These are phyloP conservation scores for Ensete ventricosum DNA, from an alignment of 176 grass and related monocot species.

Conservation along the genomic window DNA sequence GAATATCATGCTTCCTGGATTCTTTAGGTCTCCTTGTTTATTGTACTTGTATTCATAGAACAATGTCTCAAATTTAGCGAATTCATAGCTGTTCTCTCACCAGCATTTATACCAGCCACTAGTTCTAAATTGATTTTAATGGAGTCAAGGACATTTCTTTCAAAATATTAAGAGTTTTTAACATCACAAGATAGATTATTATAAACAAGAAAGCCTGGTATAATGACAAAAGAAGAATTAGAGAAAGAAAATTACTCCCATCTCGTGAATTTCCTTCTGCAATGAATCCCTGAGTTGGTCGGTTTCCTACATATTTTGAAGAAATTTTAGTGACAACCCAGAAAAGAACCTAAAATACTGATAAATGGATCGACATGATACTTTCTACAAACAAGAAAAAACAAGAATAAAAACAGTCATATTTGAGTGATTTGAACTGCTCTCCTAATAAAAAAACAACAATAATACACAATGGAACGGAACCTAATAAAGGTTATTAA, in stretches of 20 bases:
- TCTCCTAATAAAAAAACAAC: not conserved
- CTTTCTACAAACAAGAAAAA: not conserved
- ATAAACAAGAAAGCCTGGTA: not conserved
- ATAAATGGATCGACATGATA: too few relatives aligned
- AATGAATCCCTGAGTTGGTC: conserved; percentile 61
- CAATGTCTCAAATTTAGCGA: too few relatives aligned
- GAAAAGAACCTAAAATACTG: too few relatives aligned
- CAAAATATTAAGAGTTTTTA: too few relatives aligned
- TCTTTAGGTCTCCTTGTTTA: not conserved
- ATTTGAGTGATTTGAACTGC: not conserved
- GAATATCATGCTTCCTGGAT: not conserved
- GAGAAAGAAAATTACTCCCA: conserved; percentile 40
- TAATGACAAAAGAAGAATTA: too few relatives aligned
- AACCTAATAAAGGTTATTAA: too few relatives aligned
- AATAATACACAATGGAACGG: too few relatives aligned
- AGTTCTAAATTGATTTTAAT: too few relatives aligned
- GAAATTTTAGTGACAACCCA: not conserved
- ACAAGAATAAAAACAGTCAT: not conserved
- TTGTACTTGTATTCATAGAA: not conserved
- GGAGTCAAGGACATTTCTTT: too few relatives aligned
- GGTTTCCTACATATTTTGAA: conserved; percentile 51
- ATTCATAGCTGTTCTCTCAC: too few relatives aligned
- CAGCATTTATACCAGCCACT: too few relatives aligned
- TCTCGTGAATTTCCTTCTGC: conserved; percentile 64
- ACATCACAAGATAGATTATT: not conserved